Evolutionary conservation across 2,329 filamentous ascomycete genomes (phyloP).

Genomic region (Diaporthe humulicola): DNA sequence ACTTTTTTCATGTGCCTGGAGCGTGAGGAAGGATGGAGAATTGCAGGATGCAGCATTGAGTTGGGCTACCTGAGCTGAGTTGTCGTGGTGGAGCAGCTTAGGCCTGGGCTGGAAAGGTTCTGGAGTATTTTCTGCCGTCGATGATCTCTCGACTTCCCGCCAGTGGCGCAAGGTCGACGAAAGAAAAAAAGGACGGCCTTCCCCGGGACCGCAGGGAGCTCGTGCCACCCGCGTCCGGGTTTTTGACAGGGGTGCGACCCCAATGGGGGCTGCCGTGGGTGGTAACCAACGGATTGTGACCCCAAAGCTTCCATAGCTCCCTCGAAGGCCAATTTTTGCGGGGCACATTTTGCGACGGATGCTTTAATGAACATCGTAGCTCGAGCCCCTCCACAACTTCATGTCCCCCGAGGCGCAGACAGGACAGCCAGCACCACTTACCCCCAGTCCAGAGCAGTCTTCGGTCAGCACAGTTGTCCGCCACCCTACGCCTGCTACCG

Average conservation of each 20-base stretch:
- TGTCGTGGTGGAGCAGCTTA: constrained; percentile 23
- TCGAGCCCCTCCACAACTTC: constrained; percentile 23
- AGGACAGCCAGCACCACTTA: not conserved
- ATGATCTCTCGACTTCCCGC: constrained; percentile 35
- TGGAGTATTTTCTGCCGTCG: constrained; percentile 16
- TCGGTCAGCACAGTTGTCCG: not conserved
- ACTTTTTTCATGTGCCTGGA: constrained; percentile 11
- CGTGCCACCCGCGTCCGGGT: constrained; percentile 11
- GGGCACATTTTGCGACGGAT: constrained; percentile 33
- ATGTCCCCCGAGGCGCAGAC: not conserved
- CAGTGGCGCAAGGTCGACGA: constrained; percentile 10
- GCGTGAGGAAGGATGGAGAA: not conserved
- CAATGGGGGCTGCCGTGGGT: not conserved
- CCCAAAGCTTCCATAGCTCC: constrained; percentile 29
- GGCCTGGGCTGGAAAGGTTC: constrained; percentile 2
- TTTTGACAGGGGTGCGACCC: not conserved
- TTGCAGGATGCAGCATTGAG: not conserved
- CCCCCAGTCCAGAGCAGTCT: not conserved
- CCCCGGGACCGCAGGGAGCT: constrained; percentile 28
- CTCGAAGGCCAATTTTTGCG: constrained; percentile 31
- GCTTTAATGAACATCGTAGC: constrained; percentile 21
- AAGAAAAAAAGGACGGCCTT: constrained; percentile 19
- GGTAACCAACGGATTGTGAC: not conserved
- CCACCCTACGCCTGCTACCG: not conserved
- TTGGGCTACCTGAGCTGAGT: not conserved